Conservation (phyloP, 345 rosid species). For the Camelina neglecta region DNA sequence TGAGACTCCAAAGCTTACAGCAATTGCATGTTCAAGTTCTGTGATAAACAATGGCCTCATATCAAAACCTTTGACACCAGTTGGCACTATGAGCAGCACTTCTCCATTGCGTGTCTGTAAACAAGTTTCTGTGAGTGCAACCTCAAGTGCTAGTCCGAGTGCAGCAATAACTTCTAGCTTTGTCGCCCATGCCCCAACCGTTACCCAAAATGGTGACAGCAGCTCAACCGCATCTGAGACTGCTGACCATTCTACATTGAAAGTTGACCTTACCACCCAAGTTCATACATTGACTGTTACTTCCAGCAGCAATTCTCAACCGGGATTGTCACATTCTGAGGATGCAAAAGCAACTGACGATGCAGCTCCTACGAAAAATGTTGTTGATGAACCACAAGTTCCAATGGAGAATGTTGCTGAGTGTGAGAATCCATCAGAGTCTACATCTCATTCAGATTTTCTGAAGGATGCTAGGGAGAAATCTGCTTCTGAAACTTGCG, state of each 20-base stretch:
- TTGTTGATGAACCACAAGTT: not conserved
- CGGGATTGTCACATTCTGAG: conserved; percentile 17
- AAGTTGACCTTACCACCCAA: conserved; percentile 5
- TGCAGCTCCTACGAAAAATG: not conserved
- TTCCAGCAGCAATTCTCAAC: conserved; percentile 16
- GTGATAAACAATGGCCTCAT: conserved; percentile 22
- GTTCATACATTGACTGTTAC: conserved; percentile 17
- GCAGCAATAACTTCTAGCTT: conserved; percentile 13
- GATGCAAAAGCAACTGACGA: conserved; percentile 31
- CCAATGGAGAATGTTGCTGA: not conserved
- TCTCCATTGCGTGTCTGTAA: conserved; percentile 25
- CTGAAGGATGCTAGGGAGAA: conserved; percentile 10
- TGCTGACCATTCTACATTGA: conserved; percentile 3
- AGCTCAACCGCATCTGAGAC: conserved; percentile 19
- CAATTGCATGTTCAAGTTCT: conserved; percentile 14
- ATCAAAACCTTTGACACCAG: conserved; percentile 28
- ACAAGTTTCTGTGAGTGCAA: conserved; percentile 9
- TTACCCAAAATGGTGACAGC: conserved; percentile 20
- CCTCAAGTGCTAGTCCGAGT: conserved; percentile 18
- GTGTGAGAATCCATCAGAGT: conserved; percentile 33
- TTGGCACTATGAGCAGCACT: conserved; percentile 24
- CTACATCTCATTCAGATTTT: conserved; percentile 18
- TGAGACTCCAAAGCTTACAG: conserved; percentile 20
- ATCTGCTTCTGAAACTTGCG: not conserved
- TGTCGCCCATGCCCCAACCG: conserved; percentile 7